Percentiles rank a stretch among this genome's conserved stretches.
phyloP scores from a whole-genome alignment of 495 filamentous ascomycete genomes.

The Xylaria palmicola region DNA sequence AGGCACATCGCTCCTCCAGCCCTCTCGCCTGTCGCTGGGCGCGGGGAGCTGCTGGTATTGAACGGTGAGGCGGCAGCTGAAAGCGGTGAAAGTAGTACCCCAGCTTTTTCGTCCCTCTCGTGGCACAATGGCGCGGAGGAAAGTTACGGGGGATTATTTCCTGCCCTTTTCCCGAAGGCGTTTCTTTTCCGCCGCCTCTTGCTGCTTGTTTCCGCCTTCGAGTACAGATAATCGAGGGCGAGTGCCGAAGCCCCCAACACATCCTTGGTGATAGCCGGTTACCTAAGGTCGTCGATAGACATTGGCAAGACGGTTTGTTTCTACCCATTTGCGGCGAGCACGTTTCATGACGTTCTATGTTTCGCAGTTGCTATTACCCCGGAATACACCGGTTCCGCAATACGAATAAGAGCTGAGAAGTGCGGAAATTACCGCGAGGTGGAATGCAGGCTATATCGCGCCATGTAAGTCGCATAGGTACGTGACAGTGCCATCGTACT shows the following conservation, averaged over 20 bases:
- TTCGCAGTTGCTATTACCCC: not conserved
- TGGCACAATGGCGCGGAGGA: not conserved
- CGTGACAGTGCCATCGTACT: not conserved
- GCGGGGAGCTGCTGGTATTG: not conserved
- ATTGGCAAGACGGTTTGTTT: not conserved
- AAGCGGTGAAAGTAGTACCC: not conserved
- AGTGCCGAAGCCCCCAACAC: not conserved
- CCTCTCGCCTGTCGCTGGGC: not conserved
- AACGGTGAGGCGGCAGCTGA: conserved; percentile 7
- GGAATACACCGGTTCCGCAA: not conserved
- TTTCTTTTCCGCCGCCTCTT: not conserved
- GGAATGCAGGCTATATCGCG: not conserved
- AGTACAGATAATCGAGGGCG: not conserved
- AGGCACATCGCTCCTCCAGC: not conserved
- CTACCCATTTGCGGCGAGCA: not conserved
- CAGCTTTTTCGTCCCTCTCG: conserved; percentile 6
- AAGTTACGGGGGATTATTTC: conserved; percentile 6
- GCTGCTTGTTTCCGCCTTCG: not conserved
- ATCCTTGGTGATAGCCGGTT: not conserved
- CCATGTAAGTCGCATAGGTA: not conserved
- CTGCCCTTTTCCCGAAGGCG: not conserved
- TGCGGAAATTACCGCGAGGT: not conserved
- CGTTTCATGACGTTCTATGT: not conserved
- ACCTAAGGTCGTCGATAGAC: not conserved
- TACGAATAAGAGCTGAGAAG: not conserved